Conservation (phyloP, 1,284 basidiomycete genomes). For the Fomes fomentarius region DNA sequence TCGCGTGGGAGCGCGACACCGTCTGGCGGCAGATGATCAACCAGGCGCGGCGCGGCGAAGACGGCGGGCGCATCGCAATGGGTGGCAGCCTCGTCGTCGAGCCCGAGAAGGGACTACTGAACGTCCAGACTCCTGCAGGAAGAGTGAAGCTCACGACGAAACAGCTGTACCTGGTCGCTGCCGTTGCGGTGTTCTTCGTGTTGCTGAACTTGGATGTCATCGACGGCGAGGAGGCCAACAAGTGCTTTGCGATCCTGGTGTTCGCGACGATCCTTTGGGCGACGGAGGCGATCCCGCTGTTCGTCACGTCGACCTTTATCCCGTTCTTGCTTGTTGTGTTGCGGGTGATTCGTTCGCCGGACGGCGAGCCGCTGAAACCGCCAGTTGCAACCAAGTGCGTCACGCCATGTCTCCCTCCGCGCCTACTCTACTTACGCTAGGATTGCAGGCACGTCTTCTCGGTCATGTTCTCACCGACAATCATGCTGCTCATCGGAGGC, state of each 20-base stretch:
- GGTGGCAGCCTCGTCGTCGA: slow-evolving; percentile 56
- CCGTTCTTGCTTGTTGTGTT: slow-evolving; percentile 90
- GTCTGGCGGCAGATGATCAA: slow-evolving; percentile 99
- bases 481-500: slow-evolving; percentile 96
- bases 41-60: slow-evolving; percentile 72
- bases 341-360: slow-evolving; percentile 75
- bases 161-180: slow-evolving; percentile 60
- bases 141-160: slow-evolving; percentile 67
- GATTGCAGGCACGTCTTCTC: slow-evolving; percentile 70
- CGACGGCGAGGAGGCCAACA: slow-evolving; percentile 79
- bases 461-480: slow-evolving; percentile 88
- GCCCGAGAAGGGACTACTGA: slow-evolving; percentile 53
- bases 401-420: background rate
- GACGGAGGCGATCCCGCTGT: slow-evolving; percentile 95
- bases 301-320: slow-evolving; percentile 92
- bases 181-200: slow-evolving; percentile 58
- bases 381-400: slow-evolving; percentile 83
- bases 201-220: slow-evolving; percentile 68
- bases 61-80: slow-evolving; percentile 44
- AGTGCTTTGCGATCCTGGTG: slow-evolving; percentile 88
- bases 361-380: slow-evolving; percentile 60
- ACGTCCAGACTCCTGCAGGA: slow-evolving; percentile 65
- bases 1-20: slow-evolving; percentile 94
- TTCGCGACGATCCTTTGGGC: slow-evolving; percentile 98
- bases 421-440: background rate